Evolutionary conservation across 73 alveolate species (phyloP).

Genomic region (Symbiodinium pilosum): DNA sequence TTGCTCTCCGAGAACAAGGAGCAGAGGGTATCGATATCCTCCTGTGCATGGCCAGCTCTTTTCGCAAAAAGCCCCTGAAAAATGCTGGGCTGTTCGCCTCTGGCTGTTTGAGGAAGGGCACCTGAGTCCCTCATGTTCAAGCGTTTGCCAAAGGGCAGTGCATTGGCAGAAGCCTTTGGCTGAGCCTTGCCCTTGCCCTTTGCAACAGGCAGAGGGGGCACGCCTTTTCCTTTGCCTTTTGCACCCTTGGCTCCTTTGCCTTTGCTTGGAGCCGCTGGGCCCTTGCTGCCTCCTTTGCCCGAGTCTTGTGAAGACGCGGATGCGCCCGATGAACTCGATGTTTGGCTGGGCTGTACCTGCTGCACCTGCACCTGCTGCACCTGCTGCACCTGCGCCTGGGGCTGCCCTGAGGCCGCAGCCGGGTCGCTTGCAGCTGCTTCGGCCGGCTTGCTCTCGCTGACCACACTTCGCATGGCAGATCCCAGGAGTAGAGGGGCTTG

Average conservation of each 20-base stretch:
- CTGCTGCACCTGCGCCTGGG: background rate
- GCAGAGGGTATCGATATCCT: slow-evolving; percentile 80
- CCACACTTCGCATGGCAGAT: background rate
- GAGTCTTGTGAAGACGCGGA: background rate
- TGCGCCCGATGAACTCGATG: background rate
- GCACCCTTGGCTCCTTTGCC: slow-evolving; percentile 15
- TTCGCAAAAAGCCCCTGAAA: slow-evolving; percentile 61
- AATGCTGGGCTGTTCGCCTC: slow-evolving; percentile 28
- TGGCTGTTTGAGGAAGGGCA: slow-evolving; percentile 59
- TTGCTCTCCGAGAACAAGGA: slow-evolving; percentile 30
- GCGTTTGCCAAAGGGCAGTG: slow-evolving; percentile 31
- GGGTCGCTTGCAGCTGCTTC: background rate
- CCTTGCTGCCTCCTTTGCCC: slow-evolving; percentile 44
- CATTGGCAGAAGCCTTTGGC: background rate
- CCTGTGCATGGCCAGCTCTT: slow-evolving; percentile 64
- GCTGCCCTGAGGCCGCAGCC: background rate
- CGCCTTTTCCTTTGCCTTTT: background rate
- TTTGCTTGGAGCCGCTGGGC: slow-evolving; percentile 2
- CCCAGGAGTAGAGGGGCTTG: background rate
- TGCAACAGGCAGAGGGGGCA: slow-evolving; percentile 39
- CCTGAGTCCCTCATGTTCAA: slow-evolving; percentile 77
- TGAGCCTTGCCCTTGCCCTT: slow-evolving; percentile 3
- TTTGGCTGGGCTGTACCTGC: background rate
- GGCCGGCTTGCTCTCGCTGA: background rate
- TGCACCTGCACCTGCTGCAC: background rate